Conservation (phyloP, 306 rosid genomes). For the Lathyrus tuberosus region DNA sequence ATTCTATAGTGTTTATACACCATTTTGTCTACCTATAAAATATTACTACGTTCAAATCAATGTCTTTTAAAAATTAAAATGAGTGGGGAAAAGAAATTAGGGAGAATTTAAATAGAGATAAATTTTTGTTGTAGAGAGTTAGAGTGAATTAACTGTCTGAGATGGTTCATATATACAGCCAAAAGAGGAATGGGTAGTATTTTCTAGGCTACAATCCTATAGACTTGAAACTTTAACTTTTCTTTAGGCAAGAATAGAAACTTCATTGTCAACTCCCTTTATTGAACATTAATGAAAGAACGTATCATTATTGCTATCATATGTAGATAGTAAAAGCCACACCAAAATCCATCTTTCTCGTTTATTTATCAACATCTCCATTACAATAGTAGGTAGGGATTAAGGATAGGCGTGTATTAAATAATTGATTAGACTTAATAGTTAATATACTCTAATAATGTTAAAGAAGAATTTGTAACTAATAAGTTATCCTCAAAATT, state of each 20-base stretch:
- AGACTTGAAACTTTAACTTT: background rate
- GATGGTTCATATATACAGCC: background rate
- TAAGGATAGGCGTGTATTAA: background rate
- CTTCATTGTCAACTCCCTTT: background rate
- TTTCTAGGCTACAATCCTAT: background rate
- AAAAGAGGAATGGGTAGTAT: background rate
- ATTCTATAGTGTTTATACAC: background rate
- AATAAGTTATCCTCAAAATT: too few relatives aligned
- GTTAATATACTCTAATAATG: too few relatives aligned
- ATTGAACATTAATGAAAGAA: background rate
- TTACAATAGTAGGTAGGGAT: background rate
- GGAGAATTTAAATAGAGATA: background rate
- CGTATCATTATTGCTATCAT: background rate
- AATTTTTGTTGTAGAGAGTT: background rate
- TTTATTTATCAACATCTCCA: background rate
- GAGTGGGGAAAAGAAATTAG: background rate
- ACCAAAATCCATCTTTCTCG: constrained; percentile 3
- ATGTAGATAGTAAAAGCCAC: background rate
- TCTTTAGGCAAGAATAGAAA: background rate
- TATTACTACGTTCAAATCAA: too few relatives aligned
- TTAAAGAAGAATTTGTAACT: too few relatives aligned
- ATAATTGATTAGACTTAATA: too few relatives aligned
- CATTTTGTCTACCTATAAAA: too few relatives aligned
- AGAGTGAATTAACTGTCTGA: background rate
- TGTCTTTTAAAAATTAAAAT: background rate